These are phyloP conservation scores for Russula brevipes DNA, from an alignment of 768 basidiomycete species.

Conservation along the genomic window DNA sequence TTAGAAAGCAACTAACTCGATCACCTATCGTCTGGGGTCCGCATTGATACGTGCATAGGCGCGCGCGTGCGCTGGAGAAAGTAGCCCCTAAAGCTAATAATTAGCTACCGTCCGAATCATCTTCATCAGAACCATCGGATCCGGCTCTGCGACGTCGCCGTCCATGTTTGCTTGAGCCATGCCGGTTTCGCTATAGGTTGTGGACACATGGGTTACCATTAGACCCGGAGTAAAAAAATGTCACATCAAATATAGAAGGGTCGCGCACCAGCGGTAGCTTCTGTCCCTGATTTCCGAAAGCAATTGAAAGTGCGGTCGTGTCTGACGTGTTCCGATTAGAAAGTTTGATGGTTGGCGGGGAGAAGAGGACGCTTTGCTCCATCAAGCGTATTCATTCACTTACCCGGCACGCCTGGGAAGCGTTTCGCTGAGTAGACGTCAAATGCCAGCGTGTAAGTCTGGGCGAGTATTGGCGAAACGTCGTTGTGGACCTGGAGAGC, in stretches of 20 bases:
- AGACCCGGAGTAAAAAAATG: slow-evolving; percentile 20
- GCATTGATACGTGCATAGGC: neutral
- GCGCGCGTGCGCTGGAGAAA: neutral
- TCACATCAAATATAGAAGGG: slow-evolving; percentile 9
- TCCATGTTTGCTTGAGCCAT: slow-evolving; percentile 61
- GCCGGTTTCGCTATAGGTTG: slow-evolving; percentile 63
- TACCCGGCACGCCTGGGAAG: slow-evolving; percentile 91
- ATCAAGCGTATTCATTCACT: slow-evolving; percentile 23
- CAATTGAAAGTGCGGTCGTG: slow-evolving; percentile 85
- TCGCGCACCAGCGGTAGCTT: slow-evolving; percentile 70
- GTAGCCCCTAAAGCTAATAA: slow-evolving; percentile 6
- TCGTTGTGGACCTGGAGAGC: slow-evolving; percentile 60
- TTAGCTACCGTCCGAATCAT: slow-evolving; percentile 57
- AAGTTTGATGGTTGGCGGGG: neutral
- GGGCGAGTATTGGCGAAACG: slow-evolving; percentile 73
- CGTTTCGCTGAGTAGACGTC: slow-evolving; percentile 89
- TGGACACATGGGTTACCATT: slow-evolving; percentile 20
- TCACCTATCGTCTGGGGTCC: neutral
- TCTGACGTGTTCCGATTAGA: slow-evolving; percentile 39
- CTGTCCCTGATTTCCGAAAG: slow-evolving; percentile 86
- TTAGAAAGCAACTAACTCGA: slow-evolving; percentile 5
- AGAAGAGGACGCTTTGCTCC: neutral
- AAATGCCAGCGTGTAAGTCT: slow-evolving; percentile 78
- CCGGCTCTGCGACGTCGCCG: slow-evolving; percentile 53
- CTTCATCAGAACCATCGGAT: slow-evolving; percentile 63